Conservation (phyloP, 805 yeast species). For the Ogataea angusta region DNA sequence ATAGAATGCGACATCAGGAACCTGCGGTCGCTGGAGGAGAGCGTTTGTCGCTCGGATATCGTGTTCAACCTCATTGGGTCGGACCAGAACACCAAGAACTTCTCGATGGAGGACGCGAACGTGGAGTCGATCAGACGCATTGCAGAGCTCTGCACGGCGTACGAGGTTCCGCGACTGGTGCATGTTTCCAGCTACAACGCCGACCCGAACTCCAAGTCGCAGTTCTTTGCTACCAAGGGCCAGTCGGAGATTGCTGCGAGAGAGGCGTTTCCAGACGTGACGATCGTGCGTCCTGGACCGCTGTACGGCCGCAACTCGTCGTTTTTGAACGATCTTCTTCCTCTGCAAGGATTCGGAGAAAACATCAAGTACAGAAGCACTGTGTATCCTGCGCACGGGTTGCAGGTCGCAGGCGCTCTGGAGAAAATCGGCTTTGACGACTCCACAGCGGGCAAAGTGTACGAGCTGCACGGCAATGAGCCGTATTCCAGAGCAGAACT, state of each 20-base stretch:
- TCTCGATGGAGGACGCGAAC: conserved; percentile 78
- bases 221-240: conserved; percentile 77
- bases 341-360: conserved; percentile 54
- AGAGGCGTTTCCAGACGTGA: conserved; percentile 66
- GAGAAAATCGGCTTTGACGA: conserved; percentile 81
- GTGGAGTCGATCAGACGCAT: conserved; percentile 77
- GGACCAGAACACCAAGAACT: conserved; percentile 73
- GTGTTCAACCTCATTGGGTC: conserved; percentile 79
- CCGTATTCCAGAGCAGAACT: conserved; percentile 58
- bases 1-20: conserved; percentile 82
- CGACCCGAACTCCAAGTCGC: conserved; percentile 59
- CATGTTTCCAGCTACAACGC: conserved; percentile 83
- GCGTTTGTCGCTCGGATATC: conserved; percentile 77
- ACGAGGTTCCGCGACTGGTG: conserved; percentile 67
- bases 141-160: conserved; percentile 66
- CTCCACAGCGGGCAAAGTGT: conserved; percentile 71
- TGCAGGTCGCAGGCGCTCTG: conserved; percentile 75
- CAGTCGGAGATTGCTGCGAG: conserved; percentile 69
- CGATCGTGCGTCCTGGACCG: conserved; percentile 83
- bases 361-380: conserved; percentile 65
- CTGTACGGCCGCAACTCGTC: conserved; percentile 74
- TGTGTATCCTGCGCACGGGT: conserved; percentile 69
- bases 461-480: conserved; percentile 73
- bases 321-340: conserved; percentile 59
- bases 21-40: conserved; percentile 67